A percentile compares a stretch with the other conserved stretches of the same genome.
phyloP scores from a whole-genome alignment of 1,139 yeast genomes.

The Magnusiomyces starmeri region DNA sequence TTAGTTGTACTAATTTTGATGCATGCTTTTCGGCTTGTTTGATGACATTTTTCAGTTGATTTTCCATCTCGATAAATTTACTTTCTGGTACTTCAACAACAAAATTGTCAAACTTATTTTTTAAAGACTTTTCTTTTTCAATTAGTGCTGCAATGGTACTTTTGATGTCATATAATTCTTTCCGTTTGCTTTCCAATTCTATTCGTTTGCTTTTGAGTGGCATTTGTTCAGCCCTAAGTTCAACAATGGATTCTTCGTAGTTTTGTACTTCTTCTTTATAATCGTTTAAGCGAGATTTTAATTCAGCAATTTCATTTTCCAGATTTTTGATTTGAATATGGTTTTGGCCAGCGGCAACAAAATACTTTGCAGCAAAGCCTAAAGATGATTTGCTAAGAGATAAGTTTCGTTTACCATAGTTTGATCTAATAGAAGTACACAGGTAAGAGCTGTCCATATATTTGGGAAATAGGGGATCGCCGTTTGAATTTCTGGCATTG shows the following conservation, averaged over 20 bases:
- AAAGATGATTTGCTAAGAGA: background rate
- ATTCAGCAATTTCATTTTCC: background rate
- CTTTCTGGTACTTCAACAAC: background rate
- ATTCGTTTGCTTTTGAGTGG: background rate
- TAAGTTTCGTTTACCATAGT: slow-evolving; percentile 16
- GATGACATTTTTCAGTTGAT: background rate
- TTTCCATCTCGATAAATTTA: background rate
- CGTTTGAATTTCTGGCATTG: slow-evolving; percentile 25
- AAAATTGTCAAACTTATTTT: background rate
- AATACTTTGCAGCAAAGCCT: background rate
- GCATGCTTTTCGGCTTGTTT: background rate
- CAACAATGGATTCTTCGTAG: background rate
- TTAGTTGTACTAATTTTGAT: background rate
- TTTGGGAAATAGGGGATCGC: slow-evolving; percentile 43
- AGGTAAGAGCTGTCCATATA: slow-evolving; percentile 55
- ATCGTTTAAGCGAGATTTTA: background rate
- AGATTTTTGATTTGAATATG: background rate
- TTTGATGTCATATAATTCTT: background rate
- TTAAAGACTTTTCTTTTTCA: background rate
- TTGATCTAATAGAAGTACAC: slow-evolving; percentile 46
- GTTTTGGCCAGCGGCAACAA: background rate
- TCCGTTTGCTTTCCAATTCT: background rate
- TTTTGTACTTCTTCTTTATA: background rate
- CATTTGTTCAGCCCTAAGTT: background rate
- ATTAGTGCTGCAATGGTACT: background rate